A percentile compares a stretch with the other conserved stretches of the same genome.
These are phyloP conservation scores for Choiromyces venosus DNA, from an alignment of 495 filamentous ascomycete genomes.

Conservation along the genomic window DNA sequence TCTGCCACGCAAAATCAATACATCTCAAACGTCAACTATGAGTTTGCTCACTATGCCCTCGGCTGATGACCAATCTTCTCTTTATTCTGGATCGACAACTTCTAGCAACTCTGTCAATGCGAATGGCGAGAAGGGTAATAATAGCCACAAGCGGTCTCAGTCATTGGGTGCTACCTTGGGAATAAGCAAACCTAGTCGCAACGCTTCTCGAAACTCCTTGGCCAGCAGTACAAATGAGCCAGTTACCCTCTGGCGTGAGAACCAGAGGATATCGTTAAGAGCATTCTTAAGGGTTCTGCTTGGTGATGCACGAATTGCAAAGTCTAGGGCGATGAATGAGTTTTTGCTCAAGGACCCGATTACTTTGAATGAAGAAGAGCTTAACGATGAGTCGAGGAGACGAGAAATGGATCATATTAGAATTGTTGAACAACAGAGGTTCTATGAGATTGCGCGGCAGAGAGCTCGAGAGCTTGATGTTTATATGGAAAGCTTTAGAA, in stretches of 20 bases:
- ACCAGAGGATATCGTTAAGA: constrained; percentile 82
- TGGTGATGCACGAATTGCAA: constrained; percentile 74
- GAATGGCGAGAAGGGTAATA: constrained; percentile 11
- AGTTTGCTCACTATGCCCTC: constrained; percentile 34
- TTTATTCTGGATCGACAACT: constrained; percentile 69
- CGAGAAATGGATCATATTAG: constrained; percentile 81
- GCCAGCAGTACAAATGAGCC: constrained; percentile 43
- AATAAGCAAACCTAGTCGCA: constrained; percentile 44
- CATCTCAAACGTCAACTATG: constrained; percentile 57
- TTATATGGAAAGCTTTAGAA: constrained; percentile 86
- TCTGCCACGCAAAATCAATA: constrained; percentile 84
- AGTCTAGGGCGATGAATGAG: constrained; percentile 70
- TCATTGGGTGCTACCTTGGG: constrained; percentile 40
- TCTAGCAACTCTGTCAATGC: constrained; percentile 34
- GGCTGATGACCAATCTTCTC: constrained; percentile 61
- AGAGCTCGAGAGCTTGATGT: constrained; percentile 89
- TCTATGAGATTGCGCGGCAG: constrained; percentile 90
- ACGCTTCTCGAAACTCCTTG: constrained; percentile 51
- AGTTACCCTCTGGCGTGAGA: constrained; percentile 73
- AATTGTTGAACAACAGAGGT: constrained; percentile 82
- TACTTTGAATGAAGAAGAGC: constrained; percentile 70
- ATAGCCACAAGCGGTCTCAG: constrained; percentile 25
- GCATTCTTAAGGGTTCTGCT: constrained; percentile 81
- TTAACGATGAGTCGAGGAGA: constrained; percentile 67
- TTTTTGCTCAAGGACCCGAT: constrained; percentile 70